Base-by-base conservation (phyloP, 2,329 filamentous ascomycete genomes). In the Fusarium hainanense region DNA sequence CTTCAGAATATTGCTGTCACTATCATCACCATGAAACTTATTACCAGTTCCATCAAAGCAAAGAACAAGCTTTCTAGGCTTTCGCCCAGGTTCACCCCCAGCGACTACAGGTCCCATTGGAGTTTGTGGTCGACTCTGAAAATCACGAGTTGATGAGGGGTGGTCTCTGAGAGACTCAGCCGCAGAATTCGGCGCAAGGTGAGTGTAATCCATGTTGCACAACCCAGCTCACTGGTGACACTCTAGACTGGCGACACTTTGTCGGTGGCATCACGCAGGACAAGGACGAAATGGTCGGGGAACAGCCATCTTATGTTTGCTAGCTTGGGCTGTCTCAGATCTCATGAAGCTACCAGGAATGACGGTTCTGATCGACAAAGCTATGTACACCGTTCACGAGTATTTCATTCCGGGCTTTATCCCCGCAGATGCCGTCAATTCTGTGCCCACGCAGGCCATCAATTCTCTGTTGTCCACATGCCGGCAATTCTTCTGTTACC, bases 11-110 rank as follows among this genome's bases (percentile, higher is more conserved):
- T 89, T 89, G 75, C 86, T 89, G 70, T 90, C 88, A 43, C 85
- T 88, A 14, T 89, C 87, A 54, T 89, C 86, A 12, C 88, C 88
- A 44, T 86, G 84, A 63, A 90, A 90, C 66, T 89, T 89, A 72
- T 90, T 90, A 0, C 88, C 88, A 0, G 88, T 90, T 7, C 88
- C 88, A 54, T 90, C 88, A 56, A 90, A 90, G 71, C 88, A 90
- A 2, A 90, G 78, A 12, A 90, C 82, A 16, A 89, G 82, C 72
- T 89, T 89, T 6, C 76, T 70, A 5, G 77, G 71, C 20, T 70
- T 71, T 30, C 75, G 72, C 12, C 54, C 55, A 10, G 66, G 54
- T 12, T 66, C 69, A 37, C 43, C 46, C 21, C 54, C 55, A 11
- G 69, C 55, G 37, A 47, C 23, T n/a, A 47, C 55, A 48, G 63